These are phyloP conservation scores for Starmerella floris DNA, from an alignment of 805 yeast genomes.

Conservation along the genomic window DNA sequence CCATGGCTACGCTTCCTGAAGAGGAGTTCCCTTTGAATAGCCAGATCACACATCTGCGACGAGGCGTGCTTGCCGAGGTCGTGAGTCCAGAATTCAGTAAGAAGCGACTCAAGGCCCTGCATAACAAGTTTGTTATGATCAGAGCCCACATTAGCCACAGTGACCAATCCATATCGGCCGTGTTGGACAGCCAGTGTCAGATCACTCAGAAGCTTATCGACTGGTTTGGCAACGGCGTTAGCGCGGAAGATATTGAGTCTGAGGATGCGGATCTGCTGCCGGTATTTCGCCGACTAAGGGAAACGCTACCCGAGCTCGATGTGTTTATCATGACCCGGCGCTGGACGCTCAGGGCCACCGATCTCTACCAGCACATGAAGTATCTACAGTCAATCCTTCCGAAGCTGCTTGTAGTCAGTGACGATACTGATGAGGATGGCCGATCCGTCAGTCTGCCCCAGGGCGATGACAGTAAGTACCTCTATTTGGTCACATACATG, in stretches of 20 bases:
- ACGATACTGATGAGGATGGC: neutral
- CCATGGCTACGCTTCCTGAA: conserved; percentile 12
- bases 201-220: conserved; percentile 8
- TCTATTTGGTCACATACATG: conserved; percentile 35
- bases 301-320: conserved; percentile 61
- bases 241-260: conserved; percentile 20
- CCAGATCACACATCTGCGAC: conserved; percentile 21
- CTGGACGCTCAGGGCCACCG: conserved; percentile 97
- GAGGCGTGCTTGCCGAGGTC: conserved; percentile 15
- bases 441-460: neutral
- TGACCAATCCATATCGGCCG: neutral
- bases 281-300: conserved; percentile 49
- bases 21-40: conserved; percentile 14
- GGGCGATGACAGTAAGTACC: neutral
- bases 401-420: conserved; percentile 22
- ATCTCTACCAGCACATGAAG: conserved; percentile 70
- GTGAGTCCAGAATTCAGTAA: conserved; percentile 5
- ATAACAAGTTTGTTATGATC: conserved; percentile 8
- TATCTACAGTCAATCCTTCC: conserved; percentile 62
- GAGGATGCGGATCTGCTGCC: conserved; percentile 38
- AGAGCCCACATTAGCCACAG: conserved; percentile 1
- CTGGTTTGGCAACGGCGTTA: conserved; percentile 19
- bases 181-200: conserved; percentile 9
- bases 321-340: conserved; percentile 80
- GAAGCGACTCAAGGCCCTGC: conserved; percentile 6